phyloP scores from a whole-genome alignment of 257 asterid species.

The Linderniella brevidens region DNA sequence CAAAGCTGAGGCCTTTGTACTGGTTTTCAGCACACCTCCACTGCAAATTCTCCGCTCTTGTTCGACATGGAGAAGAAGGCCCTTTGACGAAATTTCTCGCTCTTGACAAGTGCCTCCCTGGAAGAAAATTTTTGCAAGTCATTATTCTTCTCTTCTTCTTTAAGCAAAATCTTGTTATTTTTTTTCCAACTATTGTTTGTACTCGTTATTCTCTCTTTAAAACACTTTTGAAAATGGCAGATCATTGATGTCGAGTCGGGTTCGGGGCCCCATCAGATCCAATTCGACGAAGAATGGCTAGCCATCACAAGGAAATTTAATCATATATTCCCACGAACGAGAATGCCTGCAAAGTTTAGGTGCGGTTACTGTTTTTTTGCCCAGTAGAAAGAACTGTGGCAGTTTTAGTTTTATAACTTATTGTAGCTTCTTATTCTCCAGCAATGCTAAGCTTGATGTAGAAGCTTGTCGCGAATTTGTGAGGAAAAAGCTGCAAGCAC shows the following conservation, averaged over 20 bases:
- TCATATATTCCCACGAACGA: constrained; percentile 49
- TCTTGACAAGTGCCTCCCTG: constrained; percentile 44
- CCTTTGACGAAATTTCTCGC: constrained; percentile 40
- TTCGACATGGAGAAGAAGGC: constrained; percentile 64
- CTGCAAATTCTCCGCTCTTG: constrained; percentile 92
- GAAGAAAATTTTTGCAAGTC: too few relatives aligned
- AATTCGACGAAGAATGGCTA: constrained; percentile 96
- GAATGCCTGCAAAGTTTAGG: constrained; percentile 38
- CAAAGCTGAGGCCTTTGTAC: constrained; percentile 57
- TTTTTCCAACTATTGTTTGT: constrained; percentile 4
- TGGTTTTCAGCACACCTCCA: constrained; percentile 98
- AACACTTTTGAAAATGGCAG: constrained; percentile 20
- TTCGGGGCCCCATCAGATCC: constrained; percentile 67
- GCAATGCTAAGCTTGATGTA: constrained; percentile 35
- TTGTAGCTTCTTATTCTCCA: constrained; percentile 16
- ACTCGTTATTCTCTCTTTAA: constrained; percentile 12
- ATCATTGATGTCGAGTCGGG: constrained; percentile 65
- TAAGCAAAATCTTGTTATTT: constrained; percentile 8
- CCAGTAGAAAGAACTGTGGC: not conserved
- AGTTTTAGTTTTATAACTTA: constrained; percentile 12
- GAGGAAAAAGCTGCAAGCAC: constrained; percentile 38
- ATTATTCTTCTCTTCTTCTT: constrained; percentile 68
- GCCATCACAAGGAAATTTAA: constrained; percentile 71
- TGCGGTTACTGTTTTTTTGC: constrained; percentile 13
- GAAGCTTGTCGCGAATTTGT: constrained; percentile 50